phyloP scores from a whole-genome alignment of 2,329 filamentous ascomycete genomes.

The Fusarium setosum region DNA sequence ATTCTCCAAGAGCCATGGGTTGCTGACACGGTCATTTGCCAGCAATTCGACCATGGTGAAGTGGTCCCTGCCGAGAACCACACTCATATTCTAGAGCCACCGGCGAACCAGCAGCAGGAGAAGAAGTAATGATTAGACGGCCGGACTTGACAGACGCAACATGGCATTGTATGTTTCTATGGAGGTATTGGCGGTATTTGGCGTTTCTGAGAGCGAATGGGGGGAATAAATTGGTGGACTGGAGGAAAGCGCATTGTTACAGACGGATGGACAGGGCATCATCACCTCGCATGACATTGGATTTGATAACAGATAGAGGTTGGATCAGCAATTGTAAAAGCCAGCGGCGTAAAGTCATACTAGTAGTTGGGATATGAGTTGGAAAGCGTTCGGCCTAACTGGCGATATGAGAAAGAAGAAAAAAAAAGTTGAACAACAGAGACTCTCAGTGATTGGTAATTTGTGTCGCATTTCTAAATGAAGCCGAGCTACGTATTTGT shows the following conservation, averaged over 20 bases:
- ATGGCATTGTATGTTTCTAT: slow-evolving; percentile 8
- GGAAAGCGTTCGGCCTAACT: neutral
- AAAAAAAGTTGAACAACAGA: slow-evolving; percentile 16
- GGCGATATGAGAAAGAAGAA: neutral
- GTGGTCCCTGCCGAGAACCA: slow-evolving; percentile 82
- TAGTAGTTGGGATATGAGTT: slow-evolving; percentile 9
- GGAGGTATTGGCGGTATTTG: slow-evolving; percentile 24
- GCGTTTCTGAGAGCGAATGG: slow-evolving; percentile 38
- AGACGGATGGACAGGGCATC: slow-evolving; percentile 20
- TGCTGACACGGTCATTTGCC: slow-evolving; percentile 84
- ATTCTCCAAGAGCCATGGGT: slow-evolving; percentile 92
- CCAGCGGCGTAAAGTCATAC: slow-evolving; percentile 18
- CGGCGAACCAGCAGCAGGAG: slow-evolving; percentile 55
- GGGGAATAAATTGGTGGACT: slow-evolving; percentile 25
- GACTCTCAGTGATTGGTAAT: neutral
- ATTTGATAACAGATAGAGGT: slow-evolving; percentile 40
- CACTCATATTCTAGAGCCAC: slow-evolving; percentile 85
- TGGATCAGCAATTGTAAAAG: slow-evolving; percentile 36
- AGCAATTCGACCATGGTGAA: slow-evolving; percentile 76
- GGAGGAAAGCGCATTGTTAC: slow-evolving; percentile 29
- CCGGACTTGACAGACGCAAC: neutral
- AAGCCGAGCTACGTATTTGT: no score
- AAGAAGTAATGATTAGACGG: slow-evolving; percentile 34
- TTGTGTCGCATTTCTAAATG: no score
- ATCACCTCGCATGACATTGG: slow-evolving; percentile 30